phyloP scores from a whole-genome alignment of 331 rosid species.

The Ulmus americana region DNA sequence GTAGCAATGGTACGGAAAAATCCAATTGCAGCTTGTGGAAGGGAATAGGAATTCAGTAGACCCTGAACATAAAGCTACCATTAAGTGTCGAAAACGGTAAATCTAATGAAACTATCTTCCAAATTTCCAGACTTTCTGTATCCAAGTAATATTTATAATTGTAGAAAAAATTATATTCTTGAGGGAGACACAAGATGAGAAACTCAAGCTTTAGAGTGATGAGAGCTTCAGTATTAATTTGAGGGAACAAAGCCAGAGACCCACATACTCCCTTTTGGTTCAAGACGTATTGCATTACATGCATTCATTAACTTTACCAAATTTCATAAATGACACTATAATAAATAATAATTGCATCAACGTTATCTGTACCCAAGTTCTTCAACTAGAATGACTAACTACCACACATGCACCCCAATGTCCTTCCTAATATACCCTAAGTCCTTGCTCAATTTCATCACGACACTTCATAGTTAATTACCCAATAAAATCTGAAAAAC shows the following conservation, averaged over 20 bases:
- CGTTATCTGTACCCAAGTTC: too few species aligned
- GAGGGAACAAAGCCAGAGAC: too few species aligned
- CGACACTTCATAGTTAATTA: background rate
- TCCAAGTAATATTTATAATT: background rate
- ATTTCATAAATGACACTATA: too few species aligned
- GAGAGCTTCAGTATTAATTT: too few species aligned
- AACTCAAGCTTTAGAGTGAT: background rate
- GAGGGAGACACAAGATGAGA: background rate
- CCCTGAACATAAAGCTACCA: constrained; percentile 39
- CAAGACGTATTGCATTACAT: too few species aligned
- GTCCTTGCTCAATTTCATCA: background rate
- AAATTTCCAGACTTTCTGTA: too few species aligned
- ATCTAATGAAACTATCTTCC: background rate
- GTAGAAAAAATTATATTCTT: too few species aligned
- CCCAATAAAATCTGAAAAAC: background rate
- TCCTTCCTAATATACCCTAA: background rate
- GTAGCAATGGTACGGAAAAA: constrained; percentile 52
- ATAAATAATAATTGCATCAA: too few species aligned
- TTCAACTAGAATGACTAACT: too few species aligned
- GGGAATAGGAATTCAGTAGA: constrained; percentile 38
- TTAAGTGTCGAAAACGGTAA: constrained; percentile 8
- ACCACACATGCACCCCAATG: background rate
- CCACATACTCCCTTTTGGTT: too few species aligned
- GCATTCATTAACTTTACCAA: too few species aligned
- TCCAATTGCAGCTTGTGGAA: constrained; percentile 69